Conservation (phyloP, 2,329 filamentous ascomycete genomes). For the Didymella lethalis region DNA sequence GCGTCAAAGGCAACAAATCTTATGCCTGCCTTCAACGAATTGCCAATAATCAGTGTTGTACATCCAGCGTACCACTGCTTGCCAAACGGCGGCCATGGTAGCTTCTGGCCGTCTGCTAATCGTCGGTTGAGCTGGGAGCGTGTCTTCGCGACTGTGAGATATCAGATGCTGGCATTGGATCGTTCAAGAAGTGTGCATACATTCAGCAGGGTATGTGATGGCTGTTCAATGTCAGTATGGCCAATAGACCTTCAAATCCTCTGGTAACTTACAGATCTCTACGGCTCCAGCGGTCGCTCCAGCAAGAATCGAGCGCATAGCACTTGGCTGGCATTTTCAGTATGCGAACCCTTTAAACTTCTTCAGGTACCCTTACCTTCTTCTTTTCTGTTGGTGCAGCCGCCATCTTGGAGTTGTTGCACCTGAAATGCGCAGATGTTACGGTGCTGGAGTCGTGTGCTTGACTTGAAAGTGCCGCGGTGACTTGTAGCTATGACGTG, state of each 20-base stretch:
- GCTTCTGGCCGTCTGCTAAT: slow-evolving; percentile 81
- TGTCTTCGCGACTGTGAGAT: slow-evolving; percentile 81
- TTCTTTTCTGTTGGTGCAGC: slow-evolving; percentile 46
- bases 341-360: not conserved
- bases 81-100: slow-evolving; percentile 94
- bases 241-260: not conserved
- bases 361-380: slow-evolving; percentile 31
- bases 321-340: slow-evolving; percentile 67
- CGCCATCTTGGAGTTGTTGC: slow-evolving; percentile 31
- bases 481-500: slow-evolving; percentile 26
- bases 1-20: slow-evolving; percentile 96
- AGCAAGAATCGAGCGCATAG: slow-evolving; percentile 87
- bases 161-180: slow-evolving; percentile 23
- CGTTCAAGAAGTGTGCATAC: slow-evolving; percentile 58
- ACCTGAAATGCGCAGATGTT: not conserved
- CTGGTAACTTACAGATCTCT: slow-evolving; percentile 74
- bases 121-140: slow-evolving; percentile 89
- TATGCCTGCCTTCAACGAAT: slow-evolving; percentile 96
- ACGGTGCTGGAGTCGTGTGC: slow-evolving; percentile 11
- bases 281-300: slow-evolving; percentile 93
- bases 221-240: slow-evolving; percentile 57
- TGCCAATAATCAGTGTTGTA: slow-evolving; percentile 95
- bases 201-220: slow-evolving; percentile 94
- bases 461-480: slow-evolving; percentile 8
- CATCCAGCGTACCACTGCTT: slow-evolving; percentile 97